A percentile compares a stretch with the other conserved stretches of the same genome.
phyloP scores from a whole-genome alignment of 2,329 filamentous ascomycete species.

The Zymoseptoria passerinii region DNA sequence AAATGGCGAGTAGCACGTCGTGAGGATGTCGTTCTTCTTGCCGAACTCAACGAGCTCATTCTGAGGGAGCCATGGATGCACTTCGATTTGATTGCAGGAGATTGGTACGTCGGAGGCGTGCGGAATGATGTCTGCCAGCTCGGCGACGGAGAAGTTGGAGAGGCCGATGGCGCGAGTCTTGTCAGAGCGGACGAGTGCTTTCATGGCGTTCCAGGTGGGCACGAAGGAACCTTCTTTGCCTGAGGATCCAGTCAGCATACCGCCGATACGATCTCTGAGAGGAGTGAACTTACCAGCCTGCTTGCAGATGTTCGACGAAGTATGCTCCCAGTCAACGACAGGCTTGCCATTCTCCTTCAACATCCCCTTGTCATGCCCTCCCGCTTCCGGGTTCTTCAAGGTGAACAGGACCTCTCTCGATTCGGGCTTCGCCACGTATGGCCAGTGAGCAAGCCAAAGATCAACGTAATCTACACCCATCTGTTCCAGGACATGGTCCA shows the following conservation, averaged over 20 bases:
- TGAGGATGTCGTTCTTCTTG: slow-evolving; percentile 19
- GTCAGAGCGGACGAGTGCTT: slow-evolving; percentile 19
- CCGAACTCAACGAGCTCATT: slow-evolving; percentile 18
- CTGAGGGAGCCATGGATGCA: slow-evolving; percentile 26
- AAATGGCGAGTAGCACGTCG: slow-evolving; percentile 25
- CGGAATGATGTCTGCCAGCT: slow-evolving; percentile 22
- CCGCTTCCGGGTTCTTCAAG: slow-evolving; percentile 4
- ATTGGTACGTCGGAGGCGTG: slow-evolving; percentile 18
- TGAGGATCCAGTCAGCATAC: neutral
- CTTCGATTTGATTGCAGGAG: slow-evolving; percentile 25
- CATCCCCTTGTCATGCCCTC: slow-evolving; percentile 9
- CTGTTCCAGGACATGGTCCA: slow-evolving; percentile 32
- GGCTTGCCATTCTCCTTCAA: slow-evolving; percentile 9
- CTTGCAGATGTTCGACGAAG: slow-evolving; percentile 12
- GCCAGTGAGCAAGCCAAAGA: slow-evolving; percentile 39
- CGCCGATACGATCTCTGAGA: too few relatives aligned
- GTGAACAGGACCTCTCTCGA: slow-evolving; percentile 9
- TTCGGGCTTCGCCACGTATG: slow-evolving; percentile 13
- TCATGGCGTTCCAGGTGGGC: slow-evolving; percentile 26
- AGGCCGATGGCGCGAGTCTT: slow-evolving; percentile 25
- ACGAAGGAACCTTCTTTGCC: slow-evolving; percentile 20
- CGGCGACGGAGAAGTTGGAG: slow-evolving; percentile 26
- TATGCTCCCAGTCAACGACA: slow-evolving; percentile 18
- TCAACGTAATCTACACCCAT: slow-evolving; percentile 37
- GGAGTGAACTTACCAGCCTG: neutral